Evolutionary conservation across 371 early-diverging fungal genomes (phyloP).

Genomic region (Syncephalis fuscata): DNA sequence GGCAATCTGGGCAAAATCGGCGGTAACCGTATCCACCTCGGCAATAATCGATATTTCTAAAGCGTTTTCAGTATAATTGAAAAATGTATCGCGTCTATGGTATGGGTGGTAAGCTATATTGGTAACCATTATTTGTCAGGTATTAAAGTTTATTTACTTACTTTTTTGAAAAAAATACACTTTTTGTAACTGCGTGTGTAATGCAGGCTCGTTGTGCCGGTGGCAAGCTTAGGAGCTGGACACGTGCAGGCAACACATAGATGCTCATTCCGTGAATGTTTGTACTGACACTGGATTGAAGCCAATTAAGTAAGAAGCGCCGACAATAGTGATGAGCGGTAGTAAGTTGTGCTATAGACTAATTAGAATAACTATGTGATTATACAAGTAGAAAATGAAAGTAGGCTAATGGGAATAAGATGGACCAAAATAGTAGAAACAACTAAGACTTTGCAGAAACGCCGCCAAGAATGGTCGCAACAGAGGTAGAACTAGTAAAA

Average conservation of each 20-base stretch:
- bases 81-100: conserved; percentile 36
- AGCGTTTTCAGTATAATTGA: conserved; percentile 55
- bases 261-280: conserved; percentile 4
- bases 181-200: conserved; percentile 46
- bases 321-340: too few species aligned
- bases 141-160: conserved; percentile 10
- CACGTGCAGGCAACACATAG: conserved; percentile 1
- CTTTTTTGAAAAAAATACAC: conserved; percentile 29
- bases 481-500: too few species aligned
- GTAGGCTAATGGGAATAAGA: too few species aligned
- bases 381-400: too few species aligned
- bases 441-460: too few species aligned
- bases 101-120: background rate
- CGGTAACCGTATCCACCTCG: conserved; percentile 28
- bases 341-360: too few species aligned
- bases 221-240: conserved; percentile 3
- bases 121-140: background rate
- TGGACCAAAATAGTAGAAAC: too few species aligned
- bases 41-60: conserved; percentile 55
- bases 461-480: too few species aligned
- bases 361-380: too few species aligned
- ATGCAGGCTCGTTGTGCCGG: conserved; percentile 1
- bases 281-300: too few species aligned
- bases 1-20: conserved; percentile 14
- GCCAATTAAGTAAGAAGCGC: too few species aligned